A percentile compares a stretch with the other conserved stretches of the same genome.
These are phyloP conservation scores for Claviceps maximensis DNA, from an alignment of 2,329 filamentous ascomycete species.

Conservation along the genomic window DNA sequence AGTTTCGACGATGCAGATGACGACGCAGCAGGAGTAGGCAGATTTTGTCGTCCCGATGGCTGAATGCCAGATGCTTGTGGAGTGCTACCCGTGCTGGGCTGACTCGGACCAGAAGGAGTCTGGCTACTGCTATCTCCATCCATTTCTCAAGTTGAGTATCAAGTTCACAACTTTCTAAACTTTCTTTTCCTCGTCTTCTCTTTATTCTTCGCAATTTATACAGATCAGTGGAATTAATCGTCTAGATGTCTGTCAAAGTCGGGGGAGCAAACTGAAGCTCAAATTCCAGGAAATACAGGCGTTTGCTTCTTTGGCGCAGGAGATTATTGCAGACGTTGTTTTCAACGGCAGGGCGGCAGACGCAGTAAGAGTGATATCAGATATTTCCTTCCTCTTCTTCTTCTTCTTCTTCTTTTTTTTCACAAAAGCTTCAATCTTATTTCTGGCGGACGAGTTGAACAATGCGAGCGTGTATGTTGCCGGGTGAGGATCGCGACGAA, in stretches of 20 bases:
- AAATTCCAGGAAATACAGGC: background rate
- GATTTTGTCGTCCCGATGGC: slow-evolving; percentile 5
- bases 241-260: background rate
- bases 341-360: background rate
- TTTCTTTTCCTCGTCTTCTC: background rate
- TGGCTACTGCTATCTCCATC: slow-evolving; percentile 19
- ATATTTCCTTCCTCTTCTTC: background rate
- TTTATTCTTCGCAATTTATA: background rate
- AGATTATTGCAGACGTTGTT: background rate
- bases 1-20: slow-evolving; percentile 10
- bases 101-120: slow-evolving; percentile 17
- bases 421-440: background rate
- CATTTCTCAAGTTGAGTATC: slow-evolving; percentile 12
- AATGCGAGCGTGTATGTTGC: slow-evolving; percentile 1
- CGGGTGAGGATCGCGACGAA: background rate
- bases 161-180: background rate
- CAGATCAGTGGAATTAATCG: background rate
- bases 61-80: slow-evolving; percentile 19
- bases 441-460: background rate
- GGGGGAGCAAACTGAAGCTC: background rate
- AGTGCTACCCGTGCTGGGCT: slow-evolving; percentile 20
- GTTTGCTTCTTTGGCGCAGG: background rate
- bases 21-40: slow-evolving; percentile 6
- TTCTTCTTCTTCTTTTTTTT: background rate
- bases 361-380: background rate